A percentile compares a stretch with the other conserved stretches of the same genome.
phyloP scores from a whole-genome alignment of 768 basidiomycete genomes.

The Pleurotus cornucopiae region DNA sequence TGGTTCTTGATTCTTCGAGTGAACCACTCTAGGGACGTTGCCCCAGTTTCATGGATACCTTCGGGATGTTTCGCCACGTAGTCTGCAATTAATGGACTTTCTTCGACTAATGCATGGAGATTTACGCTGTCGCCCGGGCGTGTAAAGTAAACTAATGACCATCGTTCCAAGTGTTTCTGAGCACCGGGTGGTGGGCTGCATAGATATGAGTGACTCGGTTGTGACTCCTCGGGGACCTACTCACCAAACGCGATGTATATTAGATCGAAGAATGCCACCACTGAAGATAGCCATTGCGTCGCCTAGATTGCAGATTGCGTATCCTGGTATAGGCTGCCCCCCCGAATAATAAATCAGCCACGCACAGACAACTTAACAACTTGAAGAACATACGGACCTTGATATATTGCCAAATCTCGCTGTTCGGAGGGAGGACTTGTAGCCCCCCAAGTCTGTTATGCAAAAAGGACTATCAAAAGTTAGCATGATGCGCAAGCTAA shows the following conservation, averaged over 20 bases:
- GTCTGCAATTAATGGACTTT: constrained; percentile 33
- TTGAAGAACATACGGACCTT: constrained; percentile 22
- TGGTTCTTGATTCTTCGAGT: constrained; percentile 18
- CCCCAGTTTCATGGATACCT: constrained; percentile 9
- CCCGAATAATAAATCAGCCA: too few relatives aligned
- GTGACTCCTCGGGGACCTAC: constrained; percentile 14
- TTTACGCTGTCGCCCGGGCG: constrained; percentile 36
- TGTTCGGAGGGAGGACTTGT: constrained; percentile 36
- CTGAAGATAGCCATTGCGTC: constrained; percentile 48
- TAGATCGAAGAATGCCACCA: constrained; percentile 47
- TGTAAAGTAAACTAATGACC: constrained; percentile 50
- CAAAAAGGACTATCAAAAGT: constrained; percentile 26
- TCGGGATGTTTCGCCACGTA: constrained; percentile 27
- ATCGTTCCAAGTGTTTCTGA: constrained; percentile 37
- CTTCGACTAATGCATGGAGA: constrained; percentile 33
- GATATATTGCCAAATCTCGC: constrained; percentile 34
- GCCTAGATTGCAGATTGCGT: constrained; percentile 43
- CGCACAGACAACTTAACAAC: too few relatives aligned
- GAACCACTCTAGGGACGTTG: constrained; percentile 18
- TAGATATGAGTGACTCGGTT: too few relatives aligned
- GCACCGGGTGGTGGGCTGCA: constrained; percentile 40
- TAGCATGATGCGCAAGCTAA: background rate
- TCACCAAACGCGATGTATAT: constrained; percentile 46
- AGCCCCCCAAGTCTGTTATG: constrained; percentile 41
- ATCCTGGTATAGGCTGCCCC: constrained; percentile 33